A percentile compares a stretch with the other conserved stretches of the same genome.
These are phyloP conservation scores for Aspergillus flavus DNA, from an alignment of 2,329 filamentous ascomycete genomes.

Conservation along the genomic window DNA sequence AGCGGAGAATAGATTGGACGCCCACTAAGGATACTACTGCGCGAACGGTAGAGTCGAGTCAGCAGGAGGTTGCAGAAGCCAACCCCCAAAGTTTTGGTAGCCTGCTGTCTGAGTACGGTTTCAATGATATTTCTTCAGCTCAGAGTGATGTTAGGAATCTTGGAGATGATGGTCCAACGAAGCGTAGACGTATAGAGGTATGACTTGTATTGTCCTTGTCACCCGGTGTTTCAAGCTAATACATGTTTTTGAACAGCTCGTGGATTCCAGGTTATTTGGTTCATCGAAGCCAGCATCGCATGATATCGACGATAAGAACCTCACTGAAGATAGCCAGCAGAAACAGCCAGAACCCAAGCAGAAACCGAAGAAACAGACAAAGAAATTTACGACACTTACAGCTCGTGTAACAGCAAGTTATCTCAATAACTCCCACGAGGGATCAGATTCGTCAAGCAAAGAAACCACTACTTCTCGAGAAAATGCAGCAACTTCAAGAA, in stretches of 20 bases:
- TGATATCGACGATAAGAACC: conserved; percentile 12
- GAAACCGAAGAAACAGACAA: conserved; percentile 58
- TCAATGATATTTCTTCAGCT: conserved; percentile 26
- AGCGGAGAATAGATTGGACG: conserved; percentile 68
- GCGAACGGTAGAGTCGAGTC: conserved; percentile 23
- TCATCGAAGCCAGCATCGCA: conserved; percentile 10
- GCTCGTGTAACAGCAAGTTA: conserved; percentile 76
- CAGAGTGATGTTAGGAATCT: conserved; percentile 17
- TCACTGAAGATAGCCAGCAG: conserved; percentile 17
- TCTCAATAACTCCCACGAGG: conserved; percentile 38
- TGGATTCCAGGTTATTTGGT: conserved; percentile 26
- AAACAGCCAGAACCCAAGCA: conserved; percentile 20
- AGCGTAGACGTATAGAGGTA: conserved; percentile 43
- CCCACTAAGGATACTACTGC: conserved; percentile 55
- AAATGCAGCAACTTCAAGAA: background rate
- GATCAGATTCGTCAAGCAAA: conserved; percentile 14
- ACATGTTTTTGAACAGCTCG: conserved; percentile 22
- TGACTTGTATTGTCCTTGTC: background rate
- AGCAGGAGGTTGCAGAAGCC: conserved; percentile 8
- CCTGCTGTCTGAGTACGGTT: conserved; percentile 46
- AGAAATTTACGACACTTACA: conserved; percentile 77
- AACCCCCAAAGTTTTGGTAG: conserved; percentile 33
- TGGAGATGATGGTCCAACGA: conserved; percentile 33
- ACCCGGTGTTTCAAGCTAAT: background rate
- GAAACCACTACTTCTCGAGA: conserved; percentile 6